Evolutionary conservation across 2,329 filamentous ascomycete species (phyloP).

Genomic region (Colletotrichum chlorophyti): DNA sequence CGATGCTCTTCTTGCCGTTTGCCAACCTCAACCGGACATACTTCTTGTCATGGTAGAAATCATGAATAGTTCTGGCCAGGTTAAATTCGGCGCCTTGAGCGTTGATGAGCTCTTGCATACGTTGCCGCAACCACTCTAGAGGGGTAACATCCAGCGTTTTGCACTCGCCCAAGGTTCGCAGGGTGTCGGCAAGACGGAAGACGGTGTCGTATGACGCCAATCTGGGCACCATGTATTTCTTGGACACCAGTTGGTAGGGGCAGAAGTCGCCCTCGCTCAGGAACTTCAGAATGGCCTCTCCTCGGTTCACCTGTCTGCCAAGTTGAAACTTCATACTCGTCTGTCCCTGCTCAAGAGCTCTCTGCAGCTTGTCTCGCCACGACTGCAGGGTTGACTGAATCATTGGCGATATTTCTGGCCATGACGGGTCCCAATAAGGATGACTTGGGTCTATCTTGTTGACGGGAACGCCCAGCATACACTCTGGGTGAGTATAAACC

Average conservation of each 20-base stretch:
- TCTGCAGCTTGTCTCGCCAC: slow-evolving; percentile 55
- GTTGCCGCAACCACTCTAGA: slow-evolving; percentile 63
- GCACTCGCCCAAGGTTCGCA: slow-evolving; percentile 61
- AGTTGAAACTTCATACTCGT: slow-evolving; percentile 56
- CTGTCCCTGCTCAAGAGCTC: slow-evolving; percentile 43
- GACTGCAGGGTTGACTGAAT: slow-evolving; percentile 52
- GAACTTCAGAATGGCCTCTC: slow-evolving; percentile 59
- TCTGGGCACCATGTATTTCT: slow-evolving; percentile 54
- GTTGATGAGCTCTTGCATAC: slow-evolving; percentile 56
- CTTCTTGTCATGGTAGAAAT: slow-evolving; percentile 64
- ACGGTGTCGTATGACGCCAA: slow-evolving; percentile 63
- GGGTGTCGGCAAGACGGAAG: slow-evolving; percentile 60
- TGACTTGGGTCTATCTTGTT: slow-evolving; percentile 56
- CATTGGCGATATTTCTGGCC: slow-evolving; percentile 52
- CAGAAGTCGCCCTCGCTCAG: slow-evolving; percentile 57
- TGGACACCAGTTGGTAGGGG: slow-evolving; percentile 62
- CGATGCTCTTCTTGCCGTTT: slow-evolving; percentile 64
- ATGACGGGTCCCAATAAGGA: slow-evolving; percentile 63
- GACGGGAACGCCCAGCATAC: slow-evolving; percentile 60
- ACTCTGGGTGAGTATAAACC: slow-evolving; percentile 56
- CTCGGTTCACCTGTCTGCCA: slow-evolving; percentile 63
- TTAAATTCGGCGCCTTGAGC: slow-evolving; percentile 55
- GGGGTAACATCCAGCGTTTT: slow-evolving; percentile 56
- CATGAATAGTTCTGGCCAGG: slow-evolving; percentile 56
- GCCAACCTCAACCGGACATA: slow-evolving; percentile 55